These are phyloP conservation scores for Saccharomycopsis olivae DNA, from an alignment of 805 yeast species.

Conservation along the genomic window DNA sequence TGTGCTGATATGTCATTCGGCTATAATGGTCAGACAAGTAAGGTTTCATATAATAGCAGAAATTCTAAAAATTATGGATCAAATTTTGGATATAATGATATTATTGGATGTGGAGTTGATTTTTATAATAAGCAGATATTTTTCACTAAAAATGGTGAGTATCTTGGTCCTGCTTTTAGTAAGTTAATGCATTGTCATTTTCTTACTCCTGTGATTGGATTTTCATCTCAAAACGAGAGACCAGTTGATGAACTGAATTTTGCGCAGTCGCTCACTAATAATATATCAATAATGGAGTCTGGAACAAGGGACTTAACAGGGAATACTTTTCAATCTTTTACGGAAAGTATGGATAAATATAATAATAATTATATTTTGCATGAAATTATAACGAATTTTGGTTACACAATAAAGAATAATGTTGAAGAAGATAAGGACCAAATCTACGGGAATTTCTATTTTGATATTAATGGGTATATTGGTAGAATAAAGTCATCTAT, in stretches of 20 bases:
- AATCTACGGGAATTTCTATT: conserved; percentile 27
- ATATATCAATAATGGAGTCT: not conserved
- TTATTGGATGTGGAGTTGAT: conserved; percentile 79
- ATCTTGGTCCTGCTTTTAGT: conserved; percentile 42
- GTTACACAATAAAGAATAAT: conserved; percentile 37
- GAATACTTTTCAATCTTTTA: conserved; percentile 4
- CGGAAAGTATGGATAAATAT: conserved; percentile 5
- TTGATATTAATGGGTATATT: conserved; percentile 39
- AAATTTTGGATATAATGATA: conserved; percentile 46
- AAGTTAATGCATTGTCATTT: conserved; percentile 29
- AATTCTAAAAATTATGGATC: conserved; percentile 32
- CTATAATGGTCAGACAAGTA: conserved; percentile 43
- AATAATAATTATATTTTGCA: conserved; percentile 13
- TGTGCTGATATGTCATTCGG: conserved; percentile 39
- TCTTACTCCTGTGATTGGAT: conserved; percentile 39
- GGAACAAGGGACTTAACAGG: not conserved
- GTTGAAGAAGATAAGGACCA: conserved; percentile 21
- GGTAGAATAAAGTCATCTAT: conserved; percentile 26
- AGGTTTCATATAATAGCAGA: conserved; percentile 27
- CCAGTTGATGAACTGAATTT: not conserved
- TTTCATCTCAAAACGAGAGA: conserved; percentile 23
- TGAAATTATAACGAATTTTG: conserved; percentile 19
- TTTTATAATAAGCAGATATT: conserved; percentile 53
- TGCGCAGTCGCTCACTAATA: no score
- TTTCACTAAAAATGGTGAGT: conserved; percentile 73